Evolutionary conservation across 371 early-diverging fungal genomes (phyloP), one percentile per base, ranked within the genome.

Genomic region (Rhizopus arrhizus): DNA sequence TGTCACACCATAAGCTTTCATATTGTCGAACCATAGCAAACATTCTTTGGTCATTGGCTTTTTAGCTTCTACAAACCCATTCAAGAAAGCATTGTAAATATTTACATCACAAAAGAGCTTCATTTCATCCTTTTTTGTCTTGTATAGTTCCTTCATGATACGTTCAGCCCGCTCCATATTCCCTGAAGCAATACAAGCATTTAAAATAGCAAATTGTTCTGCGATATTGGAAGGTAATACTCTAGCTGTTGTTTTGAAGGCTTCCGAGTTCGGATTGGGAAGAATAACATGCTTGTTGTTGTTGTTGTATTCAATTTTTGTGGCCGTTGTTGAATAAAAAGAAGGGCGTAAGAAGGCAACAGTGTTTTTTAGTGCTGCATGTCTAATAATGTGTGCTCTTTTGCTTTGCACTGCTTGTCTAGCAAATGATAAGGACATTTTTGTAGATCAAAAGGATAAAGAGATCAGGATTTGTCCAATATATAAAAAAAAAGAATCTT

Each of bases 61-160:
- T 28, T 16, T 4, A 9, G 75, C 71, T 16, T 77, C 81, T 41
- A 93, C 72, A 59, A 90, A 85, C 0, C 89, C 89, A 53, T 90
- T 88, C 34, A 95, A 69, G 45, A 96, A 91, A 31, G 88, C 73
- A 68, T 97, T 96, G 69, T 94, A 87, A 54, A 95, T 75, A 40
- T 84, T 80, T 11, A 85, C 81, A 61, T 93, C 89, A 9, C 87
- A 84, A 36, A 84, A 72, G 34, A 86, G 69, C 57, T 80, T 73
- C 91, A 91, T 89, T 47, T 91, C 90, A 35, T 80, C 77, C 0
- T 85, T 80, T 56, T 88, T 78, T 60, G 72, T 78, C 53, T 80
- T 80, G 68, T 85, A 83, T 31, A 92, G 69, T 31, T 87, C 82
- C n/a, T 72, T 61, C 71, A 95, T 86, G 40, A 94, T 82, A 22